Base-by-base conservation (phyloP, 352 stramenopile species). In the Pythium sp. region DNA sequence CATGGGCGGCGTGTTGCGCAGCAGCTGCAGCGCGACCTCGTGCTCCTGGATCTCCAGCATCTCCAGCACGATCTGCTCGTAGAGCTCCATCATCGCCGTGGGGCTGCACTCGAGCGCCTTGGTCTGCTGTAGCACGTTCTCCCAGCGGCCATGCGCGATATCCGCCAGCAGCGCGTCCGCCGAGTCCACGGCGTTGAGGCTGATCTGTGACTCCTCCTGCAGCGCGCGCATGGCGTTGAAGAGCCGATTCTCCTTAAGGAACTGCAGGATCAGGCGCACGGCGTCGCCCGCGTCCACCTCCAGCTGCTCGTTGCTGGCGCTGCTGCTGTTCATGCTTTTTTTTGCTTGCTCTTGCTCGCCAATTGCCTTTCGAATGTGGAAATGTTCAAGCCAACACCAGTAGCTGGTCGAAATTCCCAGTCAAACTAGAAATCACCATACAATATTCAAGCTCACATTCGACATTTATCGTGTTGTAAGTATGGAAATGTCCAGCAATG, bases 191-290 rank as follows among this genome's bases (percentile, higher is more conserved):
- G 86, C 81, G 62, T 96, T 94, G 28, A 97, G 79, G 59, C 85
- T 83, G 60, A 97, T 84, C 68, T 94, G 87, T 9, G 89, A 78
- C 77, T 98, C 92, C 24, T 94, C 78, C 71, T 98, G 90, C 54
- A 98, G 76, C 61, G 87, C 75, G 24, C 82, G 77, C 79, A 98
- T 86, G 9, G 91, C 79, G 28, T 77, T 58, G 53, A 92, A 92
- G 9, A 98, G 77, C 11, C 86, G 81, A 71, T 97, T 95, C 76
- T 98, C 94, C 62, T 93, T 84, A 43, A 97, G 82, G 64, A 97
- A 98, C 78, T 98, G 91, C 69, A 97, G 84, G 62, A 98, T 92
- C 30, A 98, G 77, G 28, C 91, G 87, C 62, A 98, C 80, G 57
- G 92, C 86, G 65, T 98, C 92, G 66, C 81, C 74, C 18, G 82